Conservation (phyloP, 352 stramenopile genomes). For the Globisporangium emineosum region DNA sequence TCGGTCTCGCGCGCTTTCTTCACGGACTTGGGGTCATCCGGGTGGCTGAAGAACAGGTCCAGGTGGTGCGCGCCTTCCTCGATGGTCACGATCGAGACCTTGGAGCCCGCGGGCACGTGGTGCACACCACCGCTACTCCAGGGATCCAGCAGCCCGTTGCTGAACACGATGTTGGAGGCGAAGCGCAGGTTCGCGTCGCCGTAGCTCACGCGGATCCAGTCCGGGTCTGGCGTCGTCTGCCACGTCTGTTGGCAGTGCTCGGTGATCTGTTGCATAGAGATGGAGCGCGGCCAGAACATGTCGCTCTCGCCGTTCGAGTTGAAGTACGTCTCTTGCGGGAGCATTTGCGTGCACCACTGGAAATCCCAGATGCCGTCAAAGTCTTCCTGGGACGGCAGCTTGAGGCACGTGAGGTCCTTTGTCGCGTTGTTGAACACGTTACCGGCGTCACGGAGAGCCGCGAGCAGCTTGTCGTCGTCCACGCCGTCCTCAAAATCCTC, state of each 20-base stretch:
- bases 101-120: slow-evolving; percentile 42
- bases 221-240: slow-evolving; percentile 62
- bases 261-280: slow-evolving; percentile 55
- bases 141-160: slow-evolving; percentile 92
- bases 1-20: slow-evolving; percentile 67
- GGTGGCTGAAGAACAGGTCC: slow-evolving; percentile 92
- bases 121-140: slow-evolving; percentile 90
- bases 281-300: slow-evolving; percentile 89
- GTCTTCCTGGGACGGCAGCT: slow-evolving; percentile 61
- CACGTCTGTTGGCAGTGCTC: slow-evolving; percentile 65
- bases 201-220: slow-evolving; percentile 77
- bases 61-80: slow-evolving; percentile 86
- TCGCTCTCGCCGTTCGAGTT: slow-evolving; percentile 84
- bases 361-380: slow-evolving; percentile 90
- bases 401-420: slow-evolving; percentile 64
- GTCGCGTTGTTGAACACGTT: slow-evolving; percentile 91
- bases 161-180: slow-evolving; percentile 95
- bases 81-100: slow-evolving; percentile 67
- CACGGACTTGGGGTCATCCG: slow-evolving; percentile 82
- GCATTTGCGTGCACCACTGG: slow-evolving; percentile 92
- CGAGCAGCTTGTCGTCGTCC: slow-evolving; percentile 38
- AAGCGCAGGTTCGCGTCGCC: slow-evolving; percentile 53
- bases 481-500: slow-evolving; percentile 33
- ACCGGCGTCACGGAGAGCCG: slow-evolving; percentile 56
- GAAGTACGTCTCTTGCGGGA: slow-evolving; percentile 87